Evolutionary conservation across 2,329 filamentous ascomycete species (phyloP).

Genomic region (Colletotrichum nymphaeae): DNA sequence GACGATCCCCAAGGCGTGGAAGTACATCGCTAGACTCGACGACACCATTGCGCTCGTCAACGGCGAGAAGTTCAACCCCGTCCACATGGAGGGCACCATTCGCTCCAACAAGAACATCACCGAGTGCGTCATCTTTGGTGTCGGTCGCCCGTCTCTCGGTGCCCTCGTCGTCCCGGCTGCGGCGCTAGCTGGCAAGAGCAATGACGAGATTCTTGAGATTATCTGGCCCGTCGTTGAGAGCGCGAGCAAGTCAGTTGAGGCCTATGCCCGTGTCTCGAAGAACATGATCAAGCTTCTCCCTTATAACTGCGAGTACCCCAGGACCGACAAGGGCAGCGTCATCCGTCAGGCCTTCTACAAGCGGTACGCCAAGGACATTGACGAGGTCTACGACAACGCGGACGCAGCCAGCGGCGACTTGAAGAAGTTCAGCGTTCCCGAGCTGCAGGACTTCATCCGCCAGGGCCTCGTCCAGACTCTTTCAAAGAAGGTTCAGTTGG

Average conservation of each 20-base stretch:
- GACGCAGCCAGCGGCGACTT: slow-evolving; percentile 39
- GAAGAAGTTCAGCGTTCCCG: slow-evolving; percentile 38
- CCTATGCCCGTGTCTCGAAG: slow-evolving; percentile 53
- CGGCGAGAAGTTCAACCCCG: slow-evolving; percentile 77
- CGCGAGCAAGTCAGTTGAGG: slow-evolving; percentile 44
- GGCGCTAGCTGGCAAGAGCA: slow-evolving; percentile 30
- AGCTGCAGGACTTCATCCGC: slow-evolving; percentile 48
- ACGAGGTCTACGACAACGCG: slow-evolving; percentile 44
- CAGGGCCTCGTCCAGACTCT: slow-evolving; percentile 43
- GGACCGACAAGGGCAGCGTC: slow-evolving; percentile 43
- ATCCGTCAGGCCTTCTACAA: slow-evolving; percentile 46
- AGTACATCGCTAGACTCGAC: slow-evolving; percentile 71
- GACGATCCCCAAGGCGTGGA: slow-evolving; percentile 65
- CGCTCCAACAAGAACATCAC: slow-evolving; percentile 54
- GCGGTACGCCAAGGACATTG: slow-evolving; percentile 34
- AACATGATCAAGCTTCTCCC: slow-evolving; percentile 63
- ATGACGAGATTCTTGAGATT: slow-evolving; percentile 43
- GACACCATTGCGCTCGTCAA: slow-evolving; percentile 71
- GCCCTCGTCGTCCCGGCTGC: slow-evolving; percentile 61
- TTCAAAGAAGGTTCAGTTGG: slow-evolving; percentile 39
- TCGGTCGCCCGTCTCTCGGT: slow-evolving; percentile 66
- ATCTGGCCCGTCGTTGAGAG: slow-evolving; percentile 49
- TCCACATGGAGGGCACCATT: slow-evolving; percentile 68
- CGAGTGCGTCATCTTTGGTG: slow-evolving; percentile 72
- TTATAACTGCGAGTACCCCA: slow-evolving; percentile 52